phyloP scores from a whole-genome alignment of 202 grass and related monocot species.

The Brachypodium distachyon region DNA sequence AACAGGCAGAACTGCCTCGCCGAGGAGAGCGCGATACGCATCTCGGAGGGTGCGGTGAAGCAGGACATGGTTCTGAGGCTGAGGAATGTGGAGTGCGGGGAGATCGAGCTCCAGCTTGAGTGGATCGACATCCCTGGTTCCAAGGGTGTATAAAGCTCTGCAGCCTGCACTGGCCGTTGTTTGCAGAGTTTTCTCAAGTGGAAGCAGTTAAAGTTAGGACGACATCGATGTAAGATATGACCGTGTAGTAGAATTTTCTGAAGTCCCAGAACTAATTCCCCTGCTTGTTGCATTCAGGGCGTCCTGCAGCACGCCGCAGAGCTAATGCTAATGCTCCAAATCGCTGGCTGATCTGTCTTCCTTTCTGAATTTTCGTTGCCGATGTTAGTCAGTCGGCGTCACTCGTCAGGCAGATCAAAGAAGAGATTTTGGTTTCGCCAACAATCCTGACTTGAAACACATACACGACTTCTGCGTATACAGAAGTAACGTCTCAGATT shows the following conservation, averaged over 20 bases:
- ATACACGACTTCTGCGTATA: no score
- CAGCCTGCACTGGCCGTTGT: not conserved
- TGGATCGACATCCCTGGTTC: conserved; percentile 58
- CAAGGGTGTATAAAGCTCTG: conserved; percentile 6
- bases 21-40: conserved; percentile 52
- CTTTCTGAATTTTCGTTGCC: no score
- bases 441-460: no score
- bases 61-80: conserved; percentile 62
- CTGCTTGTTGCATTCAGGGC: no score
- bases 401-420: no score
- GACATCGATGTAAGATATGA: not conserved
- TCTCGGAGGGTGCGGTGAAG: conserved; percentile 47
- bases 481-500: no score
- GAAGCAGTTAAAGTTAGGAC: not conserved
- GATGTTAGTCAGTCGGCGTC: no score
- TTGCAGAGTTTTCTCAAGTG: not conserved
- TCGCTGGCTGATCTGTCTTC: no score
- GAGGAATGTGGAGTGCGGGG: conserved; percentile 59
- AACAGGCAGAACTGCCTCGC: conserved; percentile 61
- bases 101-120: conserved; percentile 64
- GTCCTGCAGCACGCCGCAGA: no score
- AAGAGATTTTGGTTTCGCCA: no score
- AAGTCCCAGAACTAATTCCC: no score
- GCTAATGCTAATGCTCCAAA: no score
- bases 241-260: not conserved